phyloP scores from a whole-genome alignment of 2,329 filamentous ascomycete species.

The Hirsutella thompsonii region DNA sequence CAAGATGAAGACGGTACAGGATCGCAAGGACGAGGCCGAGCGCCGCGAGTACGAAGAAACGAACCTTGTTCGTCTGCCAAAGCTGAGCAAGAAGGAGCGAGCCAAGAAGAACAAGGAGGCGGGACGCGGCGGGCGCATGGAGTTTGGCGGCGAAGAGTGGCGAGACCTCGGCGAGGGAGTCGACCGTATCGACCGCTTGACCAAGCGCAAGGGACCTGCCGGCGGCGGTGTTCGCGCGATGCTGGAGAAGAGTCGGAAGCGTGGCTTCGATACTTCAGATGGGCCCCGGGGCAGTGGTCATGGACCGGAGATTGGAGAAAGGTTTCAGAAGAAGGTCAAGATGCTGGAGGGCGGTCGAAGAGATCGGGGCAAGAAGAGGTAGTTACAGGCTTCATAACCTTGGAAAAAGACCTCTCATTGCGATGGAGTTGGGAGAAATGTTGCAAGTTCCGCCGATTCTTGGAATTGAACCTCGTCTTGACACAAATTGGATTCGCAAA shows the following conservation, averaged over 20 bases:
- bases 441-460: no score
- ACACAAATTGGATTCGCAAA: no score
- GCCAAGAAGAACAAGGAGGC: conserved; percentile 47
- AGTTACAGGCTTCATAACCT: conserved; percentile 2
- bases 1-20: conserved; percentile 61
- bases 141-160: conserved; percentile 86
- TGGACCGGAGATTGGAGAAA: conserved; percentile 54
- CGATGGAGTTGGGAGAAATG: not conserved
- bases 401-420: not conserved
- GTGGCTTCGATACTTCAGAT: conserved; percentile 54
- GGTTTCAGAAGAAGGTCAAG: conserved; percentile 59
- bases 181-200: conserved; percentile 75
- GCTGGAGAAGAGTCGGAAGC: conserved; percentile 78
- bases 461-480: no score
- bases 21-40: conserved; percentile 68
- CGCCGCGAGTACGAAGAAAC: conserved; percentile 78
- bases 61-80: conserved; percentile 81
- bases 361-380: conserved; percentile 29
- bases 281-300: conserved; percentile 52
- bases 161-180: conserved; percentile 70
- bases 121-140: conserved; percentile 44
- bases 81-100: conserved; percentile 75
- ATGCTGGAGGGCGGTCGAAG: conserved; percentile 32
- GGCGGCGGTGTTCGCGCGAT: conserved; percentile 44
- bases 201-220: conserved; percentile 49